Conservation (phyloP, 352 stramenopile genomes). For the Phytophthora uliginosa region DNA sequence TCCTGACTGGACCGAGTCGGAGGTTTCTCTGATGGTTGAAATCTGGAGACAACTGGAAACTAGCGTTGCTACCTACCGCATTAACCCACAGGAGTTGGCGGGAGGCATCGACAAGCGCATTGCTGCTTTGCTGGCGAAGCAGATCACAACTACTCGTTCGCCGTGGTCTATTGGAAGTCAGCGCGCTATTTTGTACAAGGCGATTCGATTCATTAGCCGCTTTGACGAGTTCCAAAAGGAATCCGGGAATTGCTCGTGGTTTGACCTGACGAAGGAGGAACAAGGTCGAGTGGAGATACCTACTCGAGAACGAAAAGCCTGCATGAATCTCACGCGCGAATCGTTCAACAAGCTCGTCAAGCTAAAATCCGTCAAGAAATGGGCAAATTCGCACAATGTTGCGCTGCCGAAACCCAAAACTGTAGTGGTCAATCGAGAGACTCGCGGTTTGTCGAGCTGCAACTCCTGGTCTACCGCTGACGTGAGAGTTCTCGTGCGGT, state of each 20-base stretch:
- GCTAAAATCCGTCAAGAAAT: conserved; percentile 21
- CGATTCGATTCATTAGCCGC: conserved; percentile 13
- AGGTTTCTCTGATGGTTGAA: conserved; percentile 20
- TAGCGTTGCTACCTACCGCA: background rate
- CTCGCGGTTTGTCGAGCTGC: background rate
- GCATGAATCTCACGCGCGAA: conserved; percentile 7
- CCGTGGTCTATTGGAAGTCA: background rate
- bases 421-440: background rate
- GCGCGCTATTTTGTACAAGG: conserved; percentile 21
- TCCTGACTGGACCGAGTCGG: conserved; percentile 24
- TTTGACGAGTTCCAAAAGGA: conserved; percentile 24
- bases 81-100: background rate
- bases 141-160: conserved; percentile 2
- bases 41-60: conserved; percentile 16
- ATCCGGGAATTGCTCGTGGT: conserved; percentile 14
- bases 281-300: conserved; percentile 11
- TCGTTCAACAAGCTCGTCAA: conserved; percentile 21
- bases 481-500: conserved; percentile 16
- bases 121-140: background rate
- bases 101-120: conserved; percentile 18
- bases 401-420: background rate
- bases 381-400: conserved; percentile 1
- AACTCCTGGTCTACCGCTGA: conserved; percentile 18
- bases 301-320: background rate
- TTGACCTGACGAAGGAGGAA: conserved; percentile 22